Evolutionary conservation across 345 rosid genomes (phyloP).

Genomic region (Punica granatum): DNA sequence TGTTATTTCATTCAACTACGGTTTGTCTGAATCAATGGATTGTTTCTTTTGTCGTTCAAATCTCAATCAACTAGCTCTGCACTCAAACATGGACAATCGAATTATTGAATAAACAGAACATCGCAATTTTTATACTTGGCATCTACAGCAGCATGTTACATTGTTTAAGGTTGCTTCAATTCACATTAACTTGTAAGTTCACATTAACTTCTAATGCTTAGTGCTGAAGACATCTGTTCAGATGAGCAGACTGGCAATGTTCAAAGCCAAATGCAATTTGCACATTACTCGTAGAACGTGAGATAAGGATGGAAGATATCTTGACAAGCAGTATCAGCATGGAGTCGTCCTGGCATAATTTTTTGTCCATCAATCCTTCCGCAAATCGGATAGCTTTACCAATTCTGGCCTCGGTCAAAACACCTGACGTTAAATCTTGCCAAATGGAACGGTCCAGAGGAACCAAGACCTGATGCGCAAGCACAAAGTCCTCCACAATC

Average conservation of each 20-base stretch:
- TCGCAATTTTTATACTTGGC: not conserved
- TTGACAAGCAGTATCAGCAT: conserved; percentile 57
- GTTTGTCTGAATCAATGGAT: too few relatives aligned
- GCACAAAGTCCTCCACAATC: conserved; percentile 48
- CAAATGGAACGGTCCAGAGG: conserved; percentile 31
- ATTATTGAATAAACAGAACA: too few relatives aligned
- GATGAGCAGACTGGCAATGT: not conserved
- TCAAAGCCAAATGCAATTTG: not conserved
- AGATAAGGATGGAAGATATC: too few relatives aligned
- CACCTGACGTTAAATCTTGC: conserved; percentile 71
- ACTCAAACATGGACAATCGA: too few relatives aligned
- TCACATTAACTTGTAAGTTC: too few relatives aligned
- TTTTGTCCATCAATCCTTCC: conserved; percentile 44
- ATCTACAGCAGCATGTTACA: not conserved
- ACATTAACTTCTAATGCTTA: not conserved
- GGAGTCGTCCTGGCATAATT: conserved; percentile 49
- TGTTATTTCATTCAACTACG: too few relatives aligned
- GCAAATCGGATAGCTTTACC: conserved; percentile 51
- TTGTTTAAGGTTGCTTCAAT: not conserved
- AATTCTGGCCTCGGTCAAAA: conserved; percentile 49
- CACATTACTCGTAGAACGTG: too few relatives aligned
- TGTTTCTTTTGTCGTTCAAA: not conserved
- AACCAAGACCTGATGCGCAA: conserved; percentile 23
- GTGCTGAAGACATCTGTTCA: not conserved
- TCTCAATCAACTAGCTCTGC: not conserved